Evolutionary conservation across 2,329 filamentous ascomycete genomes (phyloP).

Genomic region (Pseudocercospora cruenta): DNA sequence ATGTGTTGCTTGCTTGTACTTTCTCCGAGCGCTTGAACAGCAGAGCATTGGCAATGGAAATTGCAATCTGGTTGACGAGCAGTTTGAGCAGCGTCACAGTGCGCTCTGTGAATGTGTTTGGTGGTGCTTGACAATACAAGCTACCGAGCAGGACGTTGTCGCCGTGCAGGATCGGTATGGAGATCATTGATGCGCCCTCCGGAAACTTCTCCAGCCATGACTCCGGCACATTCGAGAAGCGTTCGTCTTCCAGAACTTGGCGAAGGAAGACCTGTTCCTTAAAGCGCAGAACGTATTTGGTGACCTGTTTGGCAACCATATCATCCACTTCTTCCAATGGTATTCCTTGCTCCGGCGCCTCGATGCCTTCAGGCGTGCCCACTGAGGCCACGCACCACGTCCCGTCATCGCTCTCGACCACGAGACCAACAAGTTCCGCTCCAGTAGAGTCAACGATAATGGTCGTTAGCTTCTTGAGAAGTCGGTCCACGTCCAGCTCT

Average conservation of each 20-base stretch:
- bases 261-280: conserved; percentile 74
- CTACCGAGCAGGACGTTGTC: conserved; percentile 71
- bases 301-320: conserved; percentile 74
- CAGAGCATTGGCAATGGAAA: conserved; percentile 66
- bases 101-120: conserved; percentile 76
- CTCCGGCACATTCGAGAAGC: conserved; percentile 75
- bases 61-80: conserved; percentile 75
- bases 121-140: conserved; percentile 74
- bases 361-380: conserved; percentile 72
- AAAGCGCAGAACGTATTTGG: conserved; percentile 76
- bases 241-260: conserved; percentile 73
- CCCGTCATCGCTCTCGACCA: conserved; percentile 69
- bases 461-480: conserved; percentile 79
- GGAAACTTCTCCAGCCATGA: conserved; percentile 71
- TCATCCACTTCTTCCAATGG: conserved; percentile 66
- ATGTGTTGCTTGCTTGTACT: conserved; percentile 75
- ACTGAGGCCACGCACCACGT: conserved; percentile 75
- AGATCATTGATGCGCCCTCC: conserved; percentile 73
- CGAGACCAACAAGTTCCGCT: conserved; percentile 72
- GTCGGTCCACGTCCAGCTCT: conserved; percentile 72
- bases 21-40: conserved; percentile 72
- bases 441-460: conserved; percentile 79
- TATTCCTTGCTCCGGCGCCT: conserved; percentile 67
- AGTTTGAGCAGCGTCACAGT: conserved; percentile 60
- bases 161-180: conserved; percentile 77